Percentiles rank a stretch among this genome's conserved stretches.
phyloP scores from a whole-genome alignment of 768 basidiomycete genomes.

The Infundibulicybe gibba region DNA sequence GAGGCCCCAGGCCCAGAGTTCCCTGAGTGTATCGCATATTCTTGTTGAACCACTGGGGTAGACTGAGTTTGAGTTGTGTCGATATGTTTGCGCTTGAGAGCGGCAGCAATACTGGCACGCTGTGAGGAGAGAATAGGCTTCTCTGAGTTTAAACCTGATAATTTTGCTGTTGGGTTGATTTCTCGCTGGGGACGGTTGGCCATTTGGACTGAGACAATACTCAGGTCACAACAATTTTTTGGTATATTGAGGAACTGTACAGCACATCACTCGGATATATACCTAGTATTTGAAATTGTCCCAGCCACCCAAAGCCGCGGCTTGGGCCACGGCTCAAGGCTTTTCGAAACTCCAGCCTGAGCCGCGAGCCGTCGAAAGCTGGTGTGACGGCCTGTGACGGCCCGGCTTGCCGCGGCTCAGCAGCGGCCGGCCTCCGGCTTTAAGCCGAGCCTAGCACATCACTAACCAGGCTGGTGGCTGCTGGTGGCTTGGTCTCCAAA shows the following conservation, averaged over 20 bases:
- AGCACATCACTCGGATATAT: neutral
- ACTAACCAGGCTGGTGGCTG: too few species aligned
- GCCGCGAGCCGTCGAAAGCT: conserved; percentile 4
- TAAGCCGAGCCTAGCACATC: conserved; percentile 1
- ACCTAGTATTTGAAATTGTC: neutral
- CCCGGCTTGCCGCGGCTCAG: neutral
- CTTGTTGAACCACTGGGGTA: too few species aligned
- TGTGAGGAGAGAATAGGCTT: too few species aligned
- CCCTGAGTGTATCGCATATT: too few species aligned
- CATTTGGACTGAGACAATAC: neutral
- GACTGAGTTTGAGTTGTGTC: too few species aligned
- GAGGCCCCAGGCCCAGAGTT: too few species aligned
- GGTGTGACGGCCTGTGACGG: too few species aligned
- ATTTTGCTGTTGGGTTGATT: too few species aligned
- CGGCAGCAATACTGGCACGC: too few species aligned
- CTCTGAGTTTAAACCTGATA: too few species aligned
- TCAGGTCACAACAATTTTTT: neutral
- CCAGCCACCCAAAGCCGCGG: conserved; percentile 6
- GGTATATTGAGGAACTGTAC: conserved; percentile 1
- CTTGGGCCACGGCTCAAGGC: conserved; percentile 4
- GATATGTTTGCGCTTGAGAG: too few species aligned
- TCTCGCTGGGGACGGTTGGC: neutral
- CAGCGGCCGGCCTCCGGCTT: neutral
- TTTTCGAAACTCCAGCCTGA: conserved; percentile 4
- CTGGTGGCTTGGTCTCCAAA: too few species aligned